Evolutionary conservation across 139 green algal species (phyloP), one percentile per base, ranked within the genome.

Genomic region (Closterium sp.): DNA sequence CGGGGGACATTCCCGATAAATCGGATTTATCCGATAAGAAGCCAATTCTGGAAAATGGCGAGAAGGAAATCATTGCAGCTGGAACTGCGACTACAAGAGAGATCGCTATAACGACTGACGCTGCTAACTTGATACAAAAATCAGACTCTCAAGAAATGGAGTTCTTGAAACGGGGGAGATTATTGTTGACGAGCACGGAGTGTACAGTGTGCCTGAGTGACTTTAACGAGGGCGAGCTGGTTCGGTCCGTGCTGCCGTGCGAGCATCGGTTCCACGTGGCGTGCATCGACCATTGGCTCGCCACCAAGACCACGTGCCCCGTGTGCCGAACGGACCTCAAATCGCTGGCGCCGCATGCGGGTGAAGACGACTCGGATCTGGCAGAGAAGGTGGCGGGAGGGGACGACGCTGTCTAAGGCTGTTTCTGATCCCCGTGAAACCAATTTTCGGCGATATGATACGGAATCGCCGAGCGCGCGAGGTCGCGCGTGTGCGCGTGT

Each of bases 191-290:
- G 50, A 73, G 50, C 6, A 73, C 50, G 50, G 50, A 73, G 42
- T 98, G 96, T 91, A 93, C 94, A 4, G 96, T 98, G 88, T 98
- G 97, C 90, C 95, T 98, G 89, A 95, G 94, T 85, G 96, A 97
- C 88, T 98, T 97, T 42, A 94, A 96, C 87, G 89, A 93, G 31
- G 96, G 94, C 10, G 97, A 98, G 31, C 38, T 89, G 45, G 91
- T 98, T 62, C 93, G 95, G 70, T 89, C 89, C 93, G 92, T 97
- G 94, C 96, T 95, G 0, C 38, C 89, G 85, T 97, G 96, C 92
- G 84, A 73, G 17, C 95, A 97, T 91, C 89, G 94, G 45, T 97
- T 97, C 91, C 96, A 97, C 90, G 32, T 89, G 70, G 38, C 84
- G 1, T 97, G 96, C 94, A 97, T 97, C 31, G 95, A 96, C 90